Evolutionary conservation across 129 eudicot species (phyloP), one percentile per base, ranked within the genome.

Genomic region (Helianthus annuus): DNA sequence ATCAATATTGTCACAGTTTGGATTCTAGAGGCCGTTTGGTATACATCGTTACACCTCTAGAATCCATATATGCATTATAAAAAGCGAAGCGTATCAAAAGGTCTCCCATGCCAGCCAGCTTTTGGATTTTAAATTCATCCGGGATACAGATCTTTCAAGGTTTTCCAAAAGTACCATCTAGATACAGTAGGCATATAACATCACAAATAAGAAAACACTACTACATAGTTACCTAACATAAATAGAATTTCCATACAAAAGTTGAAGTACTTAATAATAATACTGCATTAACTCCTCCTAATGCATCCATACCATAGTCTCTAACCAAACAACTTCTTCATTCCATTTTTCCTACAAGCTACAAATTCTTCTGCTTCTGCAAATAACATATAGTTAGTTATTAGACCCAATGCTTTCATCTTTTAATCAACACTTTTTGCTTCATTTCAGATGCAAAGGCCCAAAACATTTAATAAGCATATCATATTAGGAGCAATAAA

Each of bases 321-420:
- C 68, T 63, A 39, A 38, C 48, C 48, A 38, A 63, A 62, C 48
- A 34, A 15, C 58, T 69, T 65, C 46, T 69, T 65, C 46, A 55
- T 64, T 56, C 40, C 80, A 67, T 57, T 45, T 67, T 64, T 74
- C 80, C 80, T 76, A 76, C 80, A 76, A 29, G 57, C 68, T 67
- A 68, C 61, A 76, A 24, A 48, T 68, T 29, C 80, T 19, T 76
- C 69, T n/a, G 51, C 79, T 32, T 16, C 79, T 76, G 73, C 68
- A 59, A 58, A 76, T 32, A 53, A 12, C 46, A 56, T 14, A n/a
- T 9, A 36, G 48, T 63, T 9, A 36, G 48, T 63, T 63, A 63
- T 63, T 63, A 63, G 48, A 63, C 38, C 22, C 46, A 34, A 44
- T 13, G 22, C 1, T 27, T 29, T 27, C 42, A 19, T 19, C 22